Percentiles rank a stretch among this genome's conserved stretches.
These are phyloP conservation scores for Puccinia sorghi DNA, from an alignment of 1,284 basidiomycete species.

Conservation along the genomic window DNA sequence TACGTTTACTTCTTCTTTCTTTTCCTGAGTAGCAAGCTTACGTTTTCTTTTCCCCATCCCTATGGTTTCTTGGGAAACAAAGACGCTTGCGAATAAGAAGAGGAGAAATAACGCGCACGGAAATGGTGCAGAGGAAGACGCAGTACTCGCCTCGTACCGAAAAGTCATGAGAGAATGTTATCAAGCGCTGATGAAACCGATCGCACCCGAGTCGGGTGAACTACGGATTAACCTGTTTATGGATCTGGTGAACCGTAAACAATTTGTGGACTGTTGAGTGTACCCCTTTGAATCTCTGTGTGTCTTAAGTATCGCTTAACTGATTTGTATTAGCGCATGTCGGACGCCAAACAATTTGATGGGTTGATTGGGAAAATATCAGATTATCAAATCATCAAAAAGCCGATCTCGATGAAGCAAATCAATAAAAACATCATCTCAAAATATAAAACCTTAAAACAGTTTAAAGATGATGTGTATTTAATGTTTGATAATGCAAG, in stretches of 20 bases:
- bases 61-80: background rate
- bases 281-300: background rate
- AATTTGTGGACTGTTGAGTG: slow-evolving; percentile 49
- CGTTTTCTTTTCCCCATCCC: background rate
- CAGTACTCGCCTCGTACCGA: slow-evolving; percentile 15
- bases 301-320: background rate
- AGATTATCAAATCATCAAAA: slow-evolving; percentile 56
- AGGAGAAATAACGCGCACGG: slow-evolving; percentile 34
- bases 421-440: slow-evolving; percentile 57
- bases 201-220: slow-evolving; percentile 48
- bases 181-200: slow-evolving; percentile 49
- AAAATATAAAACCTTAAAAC: slow-evolving; percentile 56
- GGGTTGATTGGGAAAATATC: background rate
- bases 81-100: slow-evolving; percentile 39
- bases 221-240: slow-evolving; percentile 47
- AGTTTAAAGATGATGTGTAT: slow-evolving; percentile 57
- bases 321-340: background rate
- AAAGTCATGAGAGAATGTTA: slow-evolving; percentile 50
- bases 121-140: slow-evolving; percentile 24
- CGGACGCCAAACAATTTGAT: background rate
- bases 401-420: slow-evolving; percentile 58
- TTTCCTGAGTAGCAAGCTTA: background rate
- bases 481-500: slow-evolving; percentile 59
- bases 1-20: background rate
- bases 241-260: slow-evolving; percentile 49